Evolutionary conservation across 2,329 filamentous ascomycete species (phyloP).

Genomic region (Ceratocystis cacaofunesta): DNA sequence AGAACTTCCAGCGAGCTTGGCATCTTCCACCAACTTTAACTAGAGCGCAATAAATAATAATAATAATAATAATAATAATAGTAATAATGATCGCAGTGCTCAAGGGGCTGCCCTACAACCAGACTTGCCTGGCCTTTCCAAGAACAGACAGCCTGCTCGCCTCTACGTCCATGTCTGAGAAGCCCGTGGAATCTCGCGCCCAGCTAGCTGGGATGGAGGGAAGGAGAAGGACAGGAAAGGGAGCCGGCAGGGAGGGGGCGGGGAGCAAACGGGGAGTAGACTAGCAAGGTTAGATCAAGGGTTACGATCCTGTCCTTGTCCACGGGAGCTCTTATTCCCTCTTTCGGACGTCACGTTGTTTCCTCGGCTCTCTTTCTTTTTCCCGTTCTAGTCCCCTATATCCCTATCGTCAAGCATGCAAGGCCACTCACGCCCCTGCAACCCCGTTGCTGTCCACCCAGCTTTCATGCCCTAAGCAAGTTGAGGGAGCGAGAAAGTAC

Average conservation of each 20-base stretch:
- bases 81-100: too few species aligned
- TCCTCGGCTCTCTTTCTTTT: background rate
- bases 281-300: background rate
- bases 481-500: too few species aligned
- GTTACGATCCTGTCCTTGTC: background rate
- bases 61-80: too few species aligned
- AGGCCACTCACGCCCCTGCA: too few species aligned
- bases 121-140: background rate
- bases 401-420: too few species aligned
- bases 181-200: background rate
- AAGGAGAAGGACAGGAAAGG: background rate
- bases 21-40: too few species aligned
- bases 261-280: background rate
- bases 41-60: too few species aligned
- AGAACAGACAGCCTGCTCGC: background rate
- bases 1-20: too few species aligned
- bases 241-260: background rate
- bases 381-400: too few species aligned
- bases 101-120: too few species aligned
- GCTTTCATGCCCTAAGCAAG: too few species aligned
- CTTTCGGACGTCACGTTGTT: background rate
- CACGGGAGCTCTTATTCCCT: background rate
- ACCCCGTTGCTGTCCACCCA: too few species aligned
- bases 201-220: background rate
- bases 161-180: background rate